Conservation (phyloP, 2,329 filamentous ascomycete genomes). For the Hypoxylon sp. region DNA sequence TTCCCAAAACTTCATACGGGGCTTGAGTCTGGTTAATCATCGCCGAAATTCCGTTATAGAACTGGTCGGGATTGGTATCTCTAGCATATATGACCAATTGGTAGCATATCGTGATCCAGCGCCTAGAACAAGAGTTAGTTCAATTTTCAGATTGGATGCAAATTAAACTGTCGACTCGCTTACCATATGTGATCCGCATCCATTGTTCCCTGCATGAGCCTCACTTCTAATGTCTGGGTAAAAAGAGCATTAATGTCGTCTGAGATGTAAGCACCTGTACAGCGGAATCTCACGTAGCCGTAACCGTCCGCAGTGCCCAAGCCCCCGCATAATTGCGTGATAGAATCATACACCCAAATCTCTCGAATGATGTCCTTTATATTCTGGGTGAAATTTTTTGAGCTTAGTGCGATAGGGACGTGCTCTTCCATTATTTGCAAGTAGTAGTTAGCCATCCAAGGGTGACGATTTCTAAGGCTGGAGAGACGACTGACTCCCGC, state of each 20-base stretch:
- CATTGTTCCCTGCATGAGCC: constrained; percentile 48
- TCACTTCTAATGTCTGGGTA: constrained; percentile 45
- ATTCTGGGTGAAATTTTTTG: not conserved
- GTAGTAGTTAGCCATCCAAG: not conserved
- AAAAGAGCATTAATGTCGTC: fast-evolving
- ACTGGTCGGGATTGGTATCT: constrained; percentile 58
- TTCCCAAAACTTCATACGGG: not conserved
- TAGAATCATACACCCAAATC: constrained; percentile 34
- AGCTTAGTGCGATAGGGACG: not conserved
- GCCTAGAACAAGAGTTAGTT: constrained; percentile 28
- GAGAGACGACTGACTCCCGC: no score
- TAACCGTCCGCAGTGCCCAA: not conserved
- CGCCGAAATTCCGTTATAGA: constrained; percentile 3
- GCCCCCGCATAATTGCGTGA: constrained; percentile 8
- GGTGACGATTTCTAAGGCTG: not conserved
- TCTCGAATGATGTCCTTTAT: constrained; percentile 16
- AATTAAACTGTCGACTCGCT: not conserved
- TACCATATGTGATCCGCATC: constrained; percentile 46
- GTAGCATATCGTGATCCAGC: constrained; percentile 41
- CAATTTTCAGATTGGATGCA: not conserved
- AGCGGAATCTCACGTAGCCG: constrained; percentile 18
- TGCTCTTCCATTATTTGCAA: not conserved
- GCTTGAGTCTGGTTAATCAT: not conserved
- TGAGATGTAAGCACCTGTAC: constrained; percentile 9
- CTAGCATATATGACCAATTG: constrained; percentile 37